phyloP scores from a whole-genome alignment of 2,329 filamentous ascomycete species.

The Epichloe scottii region DNA sequence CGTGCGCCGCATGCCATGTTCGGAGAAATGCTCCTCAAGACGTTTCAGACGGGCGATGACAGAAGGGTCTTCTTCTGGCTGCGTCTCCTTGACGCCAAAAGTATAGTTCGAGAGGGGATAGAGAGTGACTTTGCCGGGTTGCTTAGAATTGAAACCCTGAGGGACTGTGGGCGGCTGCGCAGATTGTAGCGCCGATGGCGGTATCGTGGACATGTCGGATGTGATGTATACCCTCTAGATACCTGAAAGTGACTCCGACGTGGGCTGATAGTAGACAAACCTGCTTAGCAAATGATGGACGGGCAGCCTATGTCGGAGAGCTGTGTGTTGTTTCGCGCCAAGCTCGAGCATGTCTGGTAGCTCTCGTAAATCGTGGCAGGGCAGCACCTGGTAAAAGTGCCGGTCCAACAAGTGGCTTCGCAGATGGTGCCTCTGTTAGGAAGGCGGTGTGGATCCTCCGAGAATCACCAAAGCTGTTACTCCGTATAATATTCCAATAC shows the following conservation, averaged over 20 bases:
- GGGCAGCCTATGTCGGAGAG: background rate
- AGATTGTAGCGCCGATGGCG: constrained; percentile 62
- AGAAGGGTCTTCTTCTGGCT: constrained; percentile 94
- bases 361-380: background rate
- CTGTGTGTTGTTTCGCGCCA: background rate
- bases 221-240: background rate
- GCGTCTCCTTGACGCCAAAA: constrained; percentile 95
- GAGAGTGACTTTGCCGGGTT: constrained; percentile 78
- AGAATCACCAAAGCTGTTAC: no score
- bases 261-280: background rate
- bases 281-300: background rate
- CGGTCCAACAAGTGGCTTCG: background rate
- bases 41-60: constrained; percentile 86
- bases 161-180: constrained; percentile 67
- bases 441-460: background rate
- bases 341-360: background rate
- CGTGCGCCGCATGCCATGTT: constrained; percentile 91
- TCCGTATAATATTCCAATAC: no score
- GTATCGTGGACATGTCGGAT: constrained; percentile 66
- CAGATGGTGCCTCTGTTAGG: background rate
- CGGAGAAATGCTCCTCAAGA: constrained; percentile 86
- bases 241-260: background rate
- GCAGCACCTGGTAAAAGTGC: background rate
- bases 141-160: constrained; percentile 74
- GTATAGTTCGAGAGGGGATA: constrained; percentile 98